Conservation (phyloP, 805 yeast genomes). For the Candida germanica region DNA sequence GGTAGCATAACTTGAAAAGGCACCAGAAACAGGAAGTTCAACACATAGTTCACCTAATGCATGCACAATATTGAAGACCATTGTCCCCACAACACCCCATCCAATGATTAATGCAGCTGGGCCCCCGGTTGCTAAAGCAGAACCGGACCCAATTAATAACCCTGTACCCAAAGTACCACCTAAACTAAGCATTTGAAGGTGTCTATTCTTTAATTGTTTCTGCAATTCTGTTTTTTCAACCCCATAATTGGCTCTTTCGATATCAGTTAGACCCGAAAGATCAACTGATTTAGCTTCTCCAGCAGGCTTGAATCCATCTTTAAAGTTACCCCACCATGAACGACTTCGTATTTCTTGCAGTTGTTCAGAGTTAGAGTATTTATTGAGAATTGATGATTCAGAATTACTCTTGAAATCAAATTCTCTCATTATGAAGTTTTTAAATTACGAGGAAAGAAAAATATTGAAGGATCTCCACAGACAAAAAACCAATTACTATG, state of each 20-base stretch:
- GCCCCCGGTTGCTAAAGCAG: constrained; percentile 38
- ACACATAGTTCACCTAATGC: constrained; percentile 68
- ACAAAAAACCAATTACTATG: too few relatives aligned
- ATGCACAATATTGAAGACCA: constrained; percentile 57
- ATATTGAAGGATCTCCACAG: too few relatives aligned
- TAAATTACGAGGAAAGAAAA: too few relatives aligned
- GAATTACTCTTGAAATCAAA: neutral
- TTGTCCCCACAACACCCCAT: constrained; percentile 53
- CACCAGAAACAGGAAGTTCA: constrained; percentile 37
- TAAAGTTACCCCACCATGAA: constrained; percentile 23
- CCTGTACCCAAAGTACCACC: constrained; percentile 74
- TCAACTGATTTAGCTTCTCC: constrained; percentile 8
- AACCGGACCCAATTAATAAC: constrained; percentile 47
- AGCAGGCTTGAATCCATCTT: constrained; percentile 28
- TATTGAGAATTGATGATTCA: neutral
- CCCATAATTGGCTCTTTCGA: constrained; percentile 34
- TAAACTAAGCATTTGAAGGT: constrained; percentile 63
- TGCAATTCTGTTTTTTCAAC: constrained; percentile 38
- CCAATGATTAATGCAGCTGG: constrained; percentile 51
- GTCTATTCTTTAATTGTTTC: constrained; percentile 45
- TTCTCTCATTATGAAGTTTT: neutral
- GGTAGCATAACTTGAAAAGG: constrained; percentile 38
- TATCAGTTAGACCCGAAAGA: constrained; percentile 19
- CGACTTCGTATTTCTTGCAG: constrained; percentile 3
- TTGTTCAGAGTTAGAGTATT: neutral